A percentile compares a stretch with the other conserved stretches of the same genome.
phyloP scores from a whole-genome alignment of 2,329 filamentous ascomycete genomes.

The Apiospora rasikravindrae region DNA sequence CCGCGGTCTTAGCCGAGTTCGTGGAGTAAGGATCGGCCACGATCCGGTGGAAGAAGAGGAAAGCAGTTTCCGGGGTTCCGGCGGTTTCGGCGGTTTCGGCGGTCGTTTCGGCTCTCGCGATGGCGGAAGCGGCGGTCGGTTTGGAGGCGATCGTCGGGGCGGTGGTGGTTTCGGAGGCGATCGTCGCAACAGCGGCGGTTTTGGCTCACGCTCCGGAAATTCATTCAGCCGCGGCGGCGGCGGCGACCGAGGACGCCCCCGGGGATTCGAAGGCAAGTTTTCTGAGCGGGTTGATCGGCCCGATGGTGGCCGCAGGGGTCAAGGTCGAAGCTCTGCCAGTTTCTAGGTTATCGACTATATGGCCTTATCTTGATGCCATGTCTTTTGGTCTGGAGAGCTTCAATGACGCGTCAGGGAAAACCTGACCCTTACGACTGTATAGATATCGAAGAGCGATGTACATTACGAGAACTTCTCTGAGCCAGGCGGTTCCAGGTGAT shows the following conservation, averaged over 20 bases:
- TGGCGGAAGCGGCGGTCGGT: conserved; percentile 18
- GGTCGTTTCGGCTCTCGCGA: conserved; percentile 21
- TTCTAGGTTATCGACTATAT: neutral
- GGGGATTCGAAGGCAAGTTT: neutral
- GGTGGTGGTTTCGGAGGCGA: conserved; percentile 5
- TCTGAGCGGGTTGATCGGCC: neutral
- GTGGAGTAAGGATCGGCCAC: conserved; percentile 34
- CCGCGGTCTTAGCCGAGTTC: conserved; percentile 35
- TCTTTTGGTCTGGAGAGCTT: neutral
- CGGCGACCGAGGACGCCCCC: neutral
- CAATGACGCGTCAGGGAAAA: neutral
- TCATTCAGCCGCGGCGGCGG: neutral
- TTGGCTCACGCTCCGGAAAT: neutral
- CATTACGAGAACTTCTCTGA: conserved; percentile 8
- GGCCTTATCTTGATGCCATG: neutral
- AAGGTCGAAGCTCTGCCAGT: neutral
- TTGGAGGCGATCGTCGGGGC: conserved; percentile 9
- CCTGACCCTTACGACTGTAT: neutral
- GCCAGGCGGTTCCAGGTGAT: conserved; percentile 2
- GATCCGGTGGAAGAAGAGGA: conserved; percentile 22
- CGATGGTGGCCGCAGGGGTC: neutral
- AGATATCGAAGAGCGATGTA: conserved; percentile 10
- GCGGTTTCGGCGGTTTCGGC: conserved; percentile 22
- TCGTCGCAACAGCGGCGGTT: neutral
- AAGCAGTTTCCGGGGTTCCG: conserved; percentile 19